These are phyloP conservation scores for Thalassiosira profunda DNA, from an alignment of 108 stramenopile species.

Conservation along the genomic window DNA sequence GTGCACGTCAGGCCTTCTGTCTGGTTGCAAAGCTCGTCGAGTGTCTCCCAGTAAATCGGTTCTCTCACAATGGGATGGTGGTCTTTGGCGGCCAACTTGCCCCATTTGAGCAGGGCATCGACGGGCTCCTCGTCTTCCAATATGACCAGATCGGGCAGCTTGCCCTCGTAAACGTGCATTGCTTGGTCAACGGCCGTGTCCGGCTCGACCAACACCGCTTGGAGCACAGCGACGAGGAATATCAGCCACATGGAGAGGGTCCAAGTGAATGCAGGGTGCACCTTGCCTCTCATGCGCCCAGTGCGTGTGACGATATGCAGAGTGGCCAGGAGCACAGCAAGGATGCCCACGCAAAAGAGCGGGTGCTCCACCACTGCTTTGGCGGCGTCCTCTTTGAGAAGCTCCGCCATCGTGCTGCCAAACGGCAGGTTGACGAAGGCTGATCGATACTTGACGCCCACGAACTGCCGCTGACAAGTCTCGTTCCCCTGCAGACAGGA, in stretches of 20 bases:
- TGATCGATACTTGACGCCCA: slow-evolving; percentile 44
- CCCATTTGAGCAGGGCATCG: slow-evolving; percentile 54
- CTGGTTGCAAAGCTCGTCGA: slow-evolving; percentile 47
- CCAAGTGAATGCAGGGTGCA: slow-evolving; percentile 8
- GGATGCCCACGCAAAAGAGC: slow-evolving; percentile 35
- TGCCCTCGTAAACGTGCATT: slow-evolving; percentile 51
- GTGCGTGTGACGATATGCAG: slow-evolving; percentile 17
- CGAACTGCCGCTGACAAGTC: slow-evolving; percentile 51
- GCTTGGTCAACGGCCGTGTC: slow-evolving; percentile 35
- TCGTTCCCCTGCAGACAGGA: too few relatives aligned
- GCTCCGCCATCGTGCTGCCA: slow-evolving; percentile 18
- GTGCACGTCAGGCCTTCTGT: slow-evolving; percentile 30
- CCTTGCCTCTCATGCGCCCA: slow-evolving; percentile 7
- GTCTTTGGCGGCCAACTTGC: slow-evolving; percentile 39
- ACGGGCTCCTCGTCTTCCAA: slow-evolving; percentile 54
- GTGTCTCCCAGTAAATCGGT: slow-evolving; percentile 40
- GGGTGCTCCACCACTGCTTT: slow-evolving; percentile 37
- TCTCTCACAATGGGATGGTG: slow-evolving; percentile 56
- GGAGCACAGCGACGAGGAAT: slow-evolving; percentile 26
- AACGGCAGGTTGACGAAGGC: slow-evolving; percentile 36
- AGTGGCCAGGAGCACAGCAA: slow-evolving; percentile 12
- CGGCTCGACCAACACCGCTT: slow-evolving; percentile 51
- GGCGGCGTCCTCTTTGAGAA: slow-evolving; percentile 29
- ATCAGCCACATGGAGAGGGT: slow-evolving; percentile 15
- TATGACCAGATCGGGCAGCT: slow-evolving; percentile 46